Percentiles rank a stretch among this genome's conserved stretches.
These are phyloP conservation scores for Linnemannia zychae DNA, from an alignment of 192 early-diverging fungal genomes.

Conservation along the genomic window DNA sequence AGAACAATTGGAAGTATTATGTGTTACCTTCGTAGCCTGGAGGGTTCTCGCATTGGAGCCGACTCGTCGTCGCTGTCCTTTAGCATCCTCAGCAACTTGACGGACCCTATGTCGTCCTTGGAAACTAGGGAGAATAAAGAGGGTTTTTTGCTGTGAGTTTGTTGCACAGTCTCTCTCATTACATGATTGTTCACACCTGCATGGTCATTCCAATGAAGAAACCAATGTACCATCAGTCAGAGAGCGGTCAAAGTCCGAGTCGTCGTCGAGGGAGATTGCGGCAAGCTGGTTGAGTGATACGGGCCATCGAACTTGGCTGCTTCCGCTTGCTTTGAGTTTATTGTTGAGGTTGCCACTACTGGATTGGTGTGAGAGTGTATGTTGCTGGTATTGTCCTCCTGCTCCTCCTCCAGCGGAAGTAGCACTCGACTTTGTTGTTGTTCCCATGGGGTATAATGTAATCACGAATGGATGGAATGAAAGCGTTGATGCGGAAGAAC, in stretches of 20 bases:
- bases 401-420: neutral
- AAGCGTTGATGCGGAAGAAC: neutral
- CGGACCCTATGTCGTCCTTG: slow-evolving; percentile 44
- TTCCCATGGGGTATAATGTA: neutral
- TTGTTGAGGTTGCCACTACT: slow-evolving; percentile 9
- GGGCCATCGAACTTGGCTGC: slow-evolving; percentile 46
- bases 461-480: neutral
- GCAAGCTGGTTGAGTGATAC: slow-evolving; percentile 56
- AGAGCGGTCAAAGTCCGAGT: slow-evolving; percentile 54
- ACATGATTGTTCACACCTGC: neutral
- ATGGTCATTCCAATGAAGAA: neutral
- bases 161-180: too few relatives aligned
- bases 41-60: neutral
- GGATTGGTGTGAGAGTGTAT: neutral
- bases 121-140: slow-evolving; percentile 14
- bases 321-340: slow-evolving; percentile 20
- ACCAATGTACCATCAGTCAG: slow-evolving; percentile 37
- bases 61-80: slow-evolving; percentile 57
- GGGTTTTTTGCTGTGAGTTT: neutral
- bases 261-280: slow-evolving; percentile 50
- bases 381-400: neutral
- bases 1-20: neutral
- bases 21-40: slow-evolving; percentile 39
- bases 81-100: slow-evolving; percentile 40
- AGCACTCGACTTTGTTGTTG: neutral